Base-by-base conservation (phyloP, 305 asterid species). In the Stenogyne calaminthoides region DNA sequence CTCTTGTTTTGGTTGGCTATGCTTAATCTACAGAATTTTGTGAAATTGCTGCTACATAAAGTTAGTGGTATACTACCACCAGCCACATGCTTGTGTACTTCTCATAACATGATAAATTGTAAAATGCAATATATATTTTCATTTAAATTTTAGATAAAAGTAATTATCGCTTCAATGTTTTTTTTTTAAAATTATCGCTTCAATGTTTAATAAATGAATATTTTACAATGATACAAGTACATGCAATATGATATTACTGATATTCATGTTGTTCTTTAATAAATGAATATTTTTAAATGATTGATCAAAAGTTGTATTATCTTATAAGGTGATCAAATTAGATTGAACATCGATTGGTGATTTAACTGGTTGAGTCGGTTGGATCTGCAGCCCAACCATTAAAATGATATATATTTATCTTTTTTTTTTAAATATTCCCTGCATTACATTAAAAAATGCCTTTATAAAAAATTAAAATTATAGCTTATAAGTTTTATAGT, bases 1-100 rank as follows among this genome's bases (percentile, higher is more conserved):
- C 77, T 63, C 77, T 49, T 36, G 64, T 72, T 63, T 62, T 72
- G 40, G 49, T 19, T 47, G 63, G 70, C 69, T 61, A 36, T 29
- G 47, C 36, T 60, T 60, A 42, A 40, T 59, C 20, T 29, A 20
- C 12, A 15, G 5, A 47, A 29, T 15, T 18, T 5, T 29, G 60
- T 15, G 46, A 58, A 22, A 58, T 44, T 59, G 76, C 22, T 7
- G 12, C 47, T 27, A 27, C 18, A 29, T 15, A 15, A 49, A 42
- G 19, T 71, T 44, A 39, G 60, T 42, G 68, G 32, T 27, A 27
- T 19, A 12, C 3, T 22, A 29, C 55, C 64, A 51, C 52, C 19
- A 61, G n/a, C 54, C 76, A 47, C 76, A 61, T 42, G 69, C 18
- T 19, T 60, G 12, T 68, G 20, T 20, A 10, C 49, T 29, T 59